Base-by-base conservation (phyloP, 331 rosid genomes). In the Quercus phellos region DNA sequence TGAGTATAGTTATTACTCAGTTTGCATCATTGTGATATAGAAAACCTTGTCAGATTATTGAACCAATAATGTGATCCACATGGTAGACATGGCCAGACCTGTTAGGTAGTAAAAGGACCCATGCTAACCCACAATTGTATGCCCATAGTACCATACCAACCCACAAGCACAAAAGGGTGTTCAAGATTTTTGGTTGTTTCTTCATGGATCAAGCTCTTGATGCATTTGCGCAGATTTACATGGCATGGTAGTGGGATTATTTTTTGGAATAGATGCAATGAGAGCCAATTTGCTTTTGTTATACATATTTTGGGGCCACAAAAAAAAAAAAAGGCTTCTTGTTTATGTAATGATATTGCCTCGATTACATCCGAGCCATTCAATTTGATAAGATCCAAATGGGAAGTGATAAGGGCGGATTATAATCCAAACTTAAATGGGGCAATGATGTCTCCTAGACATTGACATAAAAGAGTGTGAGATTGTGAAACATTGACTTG, bases 381-480 rank as follows among this genome's bases (percentile, higher is more conserved):
- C 30, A 58, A 21, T 24, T 16, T 14, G 63, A 32, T 51, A 58
- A 64, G 75, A 80, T 79, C 56, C 26, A 50, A 21, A 42, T 68
- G 72, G 82, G 73, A 72, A 50, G 59, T 80, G 29, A 59, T 63
- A 80, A 70, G 81, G 88, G 32, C 73, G 59, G 86, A 75, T 82
- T 74, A 64, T 46, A 54, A 51, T 77, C 58, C 64, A 71, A 81
- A 79, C 35, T 81, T 72, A 55, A 56, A 77, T 79, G 83, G 19
- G 87, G 80, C 88, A 74, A 71, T 61, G 60, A 66, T 83, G 70
- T 56, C 35, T 55, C 55, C 55, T 63, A 63, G 88, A 77, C 58
- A 84, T 77, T 66, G 92, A 90, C 89, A 70, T 84, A 83, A 86
- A 83, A 88, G 63, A 53, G 82, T 79, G 77, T 70, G 74, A 77